Conservation (phyloP, 768 basidiomycete species). For the Phylloporus sp. region DNA sequence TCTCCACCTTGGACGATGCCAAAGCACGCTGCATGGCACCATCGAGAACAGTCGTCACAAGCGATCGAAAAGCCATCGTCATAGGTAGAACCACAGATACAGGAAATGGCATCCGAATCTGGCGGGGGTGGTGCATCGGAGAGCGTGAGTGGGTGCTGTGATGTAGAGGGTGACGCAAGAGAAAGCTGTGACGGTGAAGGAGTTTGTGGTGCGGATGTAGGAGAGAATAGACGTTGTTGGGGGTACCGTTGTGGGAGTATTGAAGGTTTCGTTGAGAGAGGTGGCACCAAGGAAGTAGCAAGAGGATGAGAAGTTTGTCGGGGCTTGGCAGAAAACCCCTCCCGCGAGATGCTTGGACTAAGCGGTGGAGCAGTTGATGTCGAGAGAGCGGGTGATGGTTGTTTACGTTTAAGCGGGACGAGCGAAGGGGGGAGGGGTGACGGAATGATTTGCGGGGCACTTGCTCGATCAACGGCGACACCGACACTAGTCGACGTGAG, state of each 20-base stretch:
- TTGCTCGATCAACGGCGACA: conserved; percentile 25
- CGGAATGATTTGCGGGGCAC: conserved; percentile 18
- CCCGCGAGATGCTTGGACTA: conserved; percentile 1
- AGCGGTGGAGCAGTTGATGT: conserved; percentile 8
- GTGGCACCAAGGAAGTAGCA: conserved; percentile 14
- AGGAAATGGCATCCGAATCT: conserved; percentile 52
- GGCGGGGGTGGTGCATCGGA: conserved; percentile 24
- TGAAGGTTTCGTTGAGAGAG: conserved; percentile 14
- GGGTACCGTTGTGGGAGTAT: conserved; percentile 8
- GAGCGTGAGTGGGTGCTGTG: conserved; percentile 16
- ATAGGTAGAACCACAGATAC: conserved; percentile 69
- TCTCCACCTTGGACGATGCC: conserved; percentile 47
- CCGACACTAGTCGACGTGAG: conserved; percentile 23
- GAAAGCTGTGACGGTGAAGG: conserved; percentile 11
- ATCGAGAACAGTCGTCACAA: conserved; percentile 77
- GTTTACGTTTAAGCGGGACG: conserved; percentile 43
- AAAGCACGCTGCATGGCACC: conserved; percentile 84
- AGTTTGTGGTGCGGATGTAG: conserved; percentile 14
- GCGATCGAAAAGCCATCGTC: conserved; percentile 87
- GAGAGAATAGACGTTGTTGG: conserved; percentile 20
- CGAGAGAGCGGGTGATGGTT: conserved; percentile 22
- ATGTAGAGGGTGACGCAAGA: conserved; percentile 20
- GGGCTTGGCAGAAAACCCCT: conserved; percentile 11
- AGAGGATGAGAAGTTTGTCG: conserved; percentile 17
- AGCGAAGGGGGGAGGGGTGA: conserved; percentile 24